Percentiles rank a stretch among this genome's conserved stretches.
phyloP scores from a whole-genome alignment of 1,284 basidiomycete genomes.

The Tranzscheliella williamsii region DNA sequence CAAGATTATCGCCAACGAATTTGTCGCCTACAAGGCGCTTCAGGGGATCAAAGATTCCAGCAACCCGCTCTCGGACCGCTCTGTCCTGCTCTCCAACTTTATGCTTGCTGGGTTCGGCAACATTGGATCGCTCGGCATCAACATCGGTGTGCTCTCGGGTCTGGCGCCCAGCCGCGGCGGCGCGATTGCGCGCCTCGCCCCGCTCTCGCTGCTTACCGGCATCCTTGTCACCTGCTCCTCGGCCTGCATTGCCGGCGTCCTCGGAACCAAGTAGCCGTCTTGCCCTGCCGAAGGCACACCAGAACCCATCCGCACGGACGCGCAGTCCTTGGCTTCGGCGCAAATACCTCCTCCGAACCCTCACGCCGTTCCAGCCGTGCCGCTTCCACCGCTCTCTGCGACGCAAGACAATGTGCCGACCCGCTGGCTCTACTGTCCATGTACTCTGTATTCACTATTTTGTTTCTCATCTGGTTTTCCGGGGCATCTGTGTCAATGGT shows the following conservation, averaged over 20 bases:
- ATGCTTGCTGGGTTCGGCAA: slow-evolving; percentile 89
- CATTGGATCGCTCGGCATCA: slow-evolving; percentile 75
- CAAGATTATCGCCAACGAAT: slow-evolving; percentile 80
- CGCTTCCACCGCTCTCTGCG: too few relatives aligned
- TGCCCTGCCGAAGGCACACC: too few relatives aligned
- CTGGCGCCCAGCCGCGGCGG: slow-evolving; percentile 77
- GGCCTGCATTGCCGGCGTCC: slow-evolving; percentile 62
- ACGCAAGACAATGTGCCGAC: too few relatives aligned
- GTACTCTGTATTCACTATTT: not conserved
- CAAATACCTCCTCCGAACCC: too few relatives aligned
- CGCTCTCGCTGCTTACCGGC: slow-evolving; percentile 66
- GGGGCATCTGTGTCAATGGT: not conserved
- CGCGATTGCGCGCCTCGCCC: slow-evolving; percentile 72
- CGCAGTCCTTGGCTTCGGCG: too few relatives aligned
- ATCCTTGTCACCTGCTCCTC: slow-evolving; percentile 62
- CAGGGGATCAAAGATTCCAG: slow-evolving; percentile 34
- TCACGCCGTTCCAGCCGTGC: too few relatives aligned
- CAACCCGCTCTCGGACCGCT: slow-evolving; percentile 70
- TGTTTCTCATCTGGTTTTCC: not conserved
- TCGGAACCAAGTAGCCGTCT: slow-evolving; percentile 36
- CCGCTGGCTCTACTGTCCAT: too few relatives aligned
- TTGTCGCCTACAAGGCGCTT: slow-evolving; percentile 72
- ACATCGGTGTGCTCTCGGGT: slow-evolving; percentile 83
- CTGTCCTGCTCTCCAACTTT: slow-evolving; percentile 76
- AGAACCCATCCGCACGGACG: too few relatives aligned